These are phyloP conservation scores for Puccinia coronata DNA, from an alignment of 1,284 basidiomycete species.

Conservation along the genomic window DNA sequence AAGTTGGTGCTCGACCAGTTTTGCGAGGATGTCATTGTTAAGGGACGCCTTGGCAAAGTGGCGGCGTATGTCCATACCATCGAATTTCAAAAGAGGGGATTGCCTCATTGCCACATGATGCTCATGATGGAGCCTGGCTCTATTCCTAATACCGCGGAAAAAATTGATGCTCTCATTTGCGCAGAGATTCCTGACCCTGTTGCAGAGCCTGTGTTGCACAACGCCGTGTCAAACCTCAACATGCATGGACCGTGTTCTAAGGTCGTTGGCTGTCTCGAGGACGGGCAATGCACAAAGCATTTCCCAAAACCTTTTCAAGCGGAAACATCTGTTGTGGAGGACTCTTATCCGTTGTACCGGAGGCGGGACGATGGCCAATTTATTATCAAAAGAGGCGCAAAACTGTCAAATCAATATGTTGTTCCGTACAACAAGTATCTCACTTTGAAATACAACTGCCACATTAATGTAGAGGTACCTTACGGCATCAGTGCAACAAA, in stretches of 20 bases:
- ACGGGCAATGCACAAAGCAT: neutral
- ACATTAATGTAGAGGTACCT: slow-evolving; percentile 63
- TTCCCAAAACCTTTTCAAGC: neutral
- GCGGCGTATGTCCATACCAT: neutral
- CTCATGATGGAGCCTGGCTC: neutral
- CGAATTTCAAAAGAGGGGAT: slow-evolving; percentile 26
- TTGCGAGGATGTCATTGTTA: neutral
- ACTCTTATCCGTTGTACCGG: neutral
- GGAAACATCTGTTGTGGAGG: neutral
- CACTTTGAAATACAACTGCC: slow-evolving; percentile 60
- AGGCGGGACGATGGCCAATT: neutral
- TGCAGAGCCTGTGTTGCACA: neutral
- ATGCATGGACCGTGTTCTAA: neutral
- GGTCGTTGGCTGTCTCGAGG: neutral
- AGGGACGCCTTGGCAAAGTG: neutral
- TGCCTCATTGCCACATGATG: slow-evolving; percentile 34
- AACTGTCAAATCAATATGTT: slow-evolving; percentile 57
- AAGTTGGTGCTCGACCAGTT: neutral
- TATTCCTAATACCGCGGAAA: neutral
- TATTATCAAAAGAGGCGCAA: neutral
- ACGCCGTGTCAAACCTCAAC: neutral
- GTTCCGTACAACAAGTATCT: slow-evolving; percentile 61
- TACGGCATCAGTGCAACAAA: slow-evolving; percentile 59
- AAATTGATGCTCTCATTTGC: neutral
- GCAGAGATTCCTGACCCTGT: neutral